phyloP scores from a whole-genome alignment of 768 basidiomycete genomes.

The Phylloporus arenicola region DNA sequence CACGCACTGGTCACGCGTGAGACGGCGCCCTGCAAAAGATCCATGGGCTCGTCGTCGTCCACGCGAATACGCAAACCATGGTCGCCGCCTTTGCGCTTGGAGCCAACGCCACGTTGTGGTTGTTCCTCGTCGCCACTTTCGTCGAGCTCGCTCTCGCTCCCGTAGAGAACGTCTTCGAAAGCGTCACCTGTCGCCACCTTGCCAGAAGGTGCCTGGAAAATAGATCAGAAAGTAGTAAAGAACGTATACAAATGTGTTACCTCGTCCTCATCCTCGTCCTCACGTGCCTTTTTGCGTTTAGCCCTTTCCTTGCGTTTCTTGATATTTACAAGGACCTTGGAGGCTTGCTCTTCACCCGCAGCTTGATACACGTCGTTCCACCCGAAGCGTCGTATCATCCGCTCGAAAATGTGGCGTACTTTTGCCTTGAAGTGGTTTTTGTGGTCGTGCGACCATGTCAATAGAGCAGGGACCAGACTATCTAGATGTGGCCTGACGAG shows the following conservation, averaged over 20 bases:
- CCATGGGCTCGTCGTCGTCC: constrained; percentile 93
- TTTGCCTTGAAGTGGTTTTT: constrained; percentile 98
- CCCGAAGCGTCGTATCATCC: constrained; percentile 86
- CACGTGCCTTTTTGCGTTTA: constrained; percentile 76
- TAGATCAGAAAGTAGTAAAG: constrained; percentile 6
- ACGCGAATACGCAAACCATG: constrained; percentile 65
- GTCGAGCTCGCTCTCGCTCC: constrained; percentile 87
- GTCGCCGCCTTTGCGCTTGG: constrained; percentile 34
- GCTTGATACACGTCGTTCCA: constrained; percentile 79
- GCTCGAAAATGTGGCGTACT: constrained; percentile 95
- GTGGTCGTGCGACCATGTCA: constrained; percentile 94
- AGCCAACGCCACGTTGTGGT: constrained; percentile 24
- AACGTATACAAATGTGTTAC: constrained; percentile 14
- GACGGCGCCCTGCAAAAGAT: constrained; percentile 78
- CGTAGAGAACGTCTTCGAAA: constrained; percentile 96
- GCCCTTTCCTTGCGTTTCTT: constrained; percentile 93
- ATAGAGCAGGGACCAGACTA: constrained; percentile 74
- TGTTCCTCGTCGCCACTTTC: constrained; percentile 60
- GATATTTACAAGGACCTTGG: constrained; percentile 89
- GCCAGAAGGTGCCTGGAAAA: constrained; percentile 35
- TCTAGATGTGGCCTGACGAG: constrained; percentile 74
- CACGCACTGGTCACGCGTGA: constrained; percentile 65
- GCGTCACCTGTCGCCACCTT: constrained; percentile 72
- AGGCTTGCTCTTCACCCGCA: constrained; percentile 71
- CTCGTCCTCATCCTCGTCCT: constrained; percentile 54